Base-by-base conservation (phyloP, 805 yeast genomes). In the Dipodascus albidus region DNA sequence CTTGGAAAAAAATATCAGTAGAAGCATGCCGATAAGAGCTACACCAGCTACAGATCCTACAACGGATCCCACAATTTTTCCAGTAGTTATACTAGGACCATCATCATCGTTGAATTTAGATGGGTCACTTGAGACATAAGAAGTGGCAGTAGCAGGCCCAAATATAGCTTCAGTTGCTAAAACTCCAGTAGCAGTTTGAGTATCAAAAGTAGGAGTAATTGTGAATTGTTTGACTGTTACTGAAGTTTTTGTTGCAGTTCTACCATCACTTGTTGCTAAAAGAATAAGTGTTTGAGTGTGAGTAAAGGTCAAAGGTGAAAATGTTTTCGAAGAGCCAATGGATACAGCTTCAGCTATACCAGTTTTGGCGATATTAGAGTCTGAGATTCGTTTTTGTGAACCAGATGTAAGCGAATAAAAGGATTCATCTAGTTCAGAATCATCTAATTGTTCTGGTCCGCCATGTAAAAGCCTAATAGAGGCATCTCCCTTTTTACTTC, bases 1-100 rank as follows among this genome's bases (percentile, higher is more conserved):
- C 3, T 54, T 53, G 8, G 56, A 23, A 47, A 58, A 17, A 9
- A 60, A 41, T 47, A 54, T 42, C 23, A 60, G 33, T 21, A 53
- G 52, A 1, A 55, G 50, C 14, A 58, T 50, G 6, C 54, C 60
- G 19, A 61, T 49, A 2, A 61, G 48, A 2, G 63, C 60, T 1
- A 60, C 49, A 15, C 64, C 64, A 31, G 64, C 64, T 20, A 60
- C 60, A 1, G 64, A 59, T 15, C 64, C 64, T 15, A 61, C 57
- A 2, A 60, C 60, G 1, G 64, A 58, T 19, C 62, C 64, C 6
- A 59, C 64, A 15, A 61, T 59, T 11, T 58, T 59, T 3, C 53
- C 54, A 17, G 61, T 11, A 6, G 44, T 38, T 6, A 14, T 11
- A 38, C 20, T 38, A 14, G 44, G 6, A 6, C 33, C 33, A 27